phyloP scores from a whole-genome alignment of 192 early-diverging fungal species.

The Chytriomyces hyalinus region DNA sequence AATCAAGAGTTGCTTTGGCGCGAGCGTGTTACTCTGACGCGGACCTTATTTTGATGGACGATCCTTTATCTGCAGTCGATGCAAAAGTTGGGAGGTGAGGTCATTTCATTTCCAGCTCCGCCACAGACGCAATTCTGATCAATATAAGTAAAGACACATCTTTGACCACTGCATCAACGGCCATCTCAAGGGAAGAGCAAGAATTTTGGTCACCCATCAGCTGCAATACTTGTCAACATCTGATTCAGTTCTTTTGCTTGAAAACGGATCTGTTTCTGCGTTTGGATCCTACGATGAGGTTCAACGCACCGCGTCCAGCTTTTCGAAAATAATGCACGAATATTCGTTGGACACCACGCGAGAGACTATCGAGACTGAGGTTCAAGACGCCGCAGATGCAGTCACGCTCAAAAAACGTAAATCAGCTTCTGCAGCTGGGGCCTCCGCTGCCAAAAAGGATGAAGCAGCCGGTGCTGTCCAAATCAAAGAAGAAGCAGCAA shows the following conservation, averaged over 20 bases:
- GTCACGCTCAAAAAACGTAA: neutral
- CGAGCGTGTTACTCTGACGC: slow-evolving; percentile 51
- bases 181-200: slow-evolving; percentile 37
- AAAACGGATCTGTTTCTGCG: slow-evolving; percentile 38
- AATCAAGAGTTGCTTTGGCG: slow-evolving; percentile 49
- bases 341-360: slow-evolving; percentile 22
- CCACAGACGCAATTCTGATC: neutral
- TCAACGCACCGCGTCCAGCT: slow-evolving; percentile 17
- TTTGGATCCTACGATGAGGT: slow-evolving; percentile 41
- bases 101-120: no score
- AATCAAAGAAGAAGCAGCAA: slow-evolving; percentile 20
- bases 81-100: slow-evolving; percentile 41
- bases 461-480: neutral
- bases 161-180: slow-evolving; percentile 43
- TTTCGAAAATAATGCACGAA: slow-evolving; percentile 39
- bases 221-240: slow-evolving; percentile 49
- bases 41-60: slow-evolving; percentile 50
- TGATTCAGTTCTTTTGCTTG: slow-evolving; percentile 47
- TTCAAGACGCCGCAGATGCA: slow-evolving; percentile 34
- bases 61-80: slow-evolving; percentile 53
- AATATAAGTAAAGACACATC: neutral
- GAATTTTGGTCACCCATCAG: slow-evolving; percentile 56
- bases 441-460: neutral
- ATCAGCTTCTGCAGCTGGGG: no score
- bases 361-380: slow-evolving; percentile 32